A percentile compares a stretch with the other conserved stretches of the same genome.
phyloP scores from a whole-genome alignment of 345 rosid genomes.

The Euphorbia peplus region DNA sequence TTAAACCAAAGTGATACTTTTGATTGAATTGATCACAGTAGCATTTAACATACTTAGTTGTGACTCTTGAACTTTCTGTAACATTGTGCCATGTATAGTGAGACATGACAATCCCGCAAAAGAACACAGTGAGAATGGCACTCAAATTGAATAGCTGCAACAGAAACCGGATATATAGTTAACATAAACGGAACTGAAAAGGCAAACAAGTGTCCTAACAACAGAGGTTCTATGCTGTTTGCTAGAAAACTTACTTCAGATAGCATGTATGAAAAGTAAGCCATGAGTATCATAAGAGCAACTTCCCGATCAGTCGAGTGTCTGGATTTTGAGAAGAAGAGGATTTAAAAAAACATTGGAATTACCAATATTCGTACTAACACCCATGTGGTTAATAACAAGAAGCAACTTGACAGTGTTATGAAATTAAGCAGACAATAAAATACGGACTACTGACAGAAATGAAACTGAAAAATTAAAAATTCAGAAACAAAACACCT shows the following conservation, averaged over 20 bases:
- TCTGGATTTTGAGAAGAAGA: conserved; percentile 37
- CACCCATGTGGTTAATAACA: neutral
- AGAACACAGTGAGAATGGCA: conserved; percentile 91
- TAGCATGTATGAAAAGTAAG: conserved; percentile 86
- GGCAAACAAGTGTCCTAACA: neutral
- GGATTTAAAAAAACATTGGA: neutral
- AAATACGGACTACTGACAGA: no score
- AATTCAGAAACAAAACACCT: neutral
- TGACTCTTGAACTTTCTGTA: conserved; percentile 85
- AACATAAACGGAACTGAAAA: conserved; percentile 2
- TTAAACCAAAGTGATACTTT: neutral
- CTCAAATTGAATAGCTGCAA: conserved; percentile 79
- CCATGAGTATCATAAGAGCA: conserved; percentile 95
- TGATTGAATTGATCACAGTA: conserved; percentile 8
- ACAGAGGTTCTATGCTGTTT: conserved; percentile 15
- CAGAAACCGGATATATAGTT: conserved; percentile 6
- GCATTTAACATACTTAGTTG: conserved; percentile 60
- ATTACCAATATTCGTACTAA: neutral
- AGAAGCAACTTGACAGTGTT: conserved; percentile 5
- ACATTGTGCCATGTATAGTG: conserved; percentile 98
- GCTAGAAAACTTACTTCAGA: conserved; percentile 62
- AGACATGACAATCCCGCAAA: conserved; percentile 96
- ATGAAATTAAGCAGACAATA: neutral
- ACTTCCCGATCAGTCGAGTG: conserved; percentile 94
- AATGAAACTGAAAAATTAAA: no score